These are phyloP conservation scores for Triangularia verruculosa DNA, from an alignment of 2,329 filamentous ascomycete species.

Conservation along the genomic window DNA sequence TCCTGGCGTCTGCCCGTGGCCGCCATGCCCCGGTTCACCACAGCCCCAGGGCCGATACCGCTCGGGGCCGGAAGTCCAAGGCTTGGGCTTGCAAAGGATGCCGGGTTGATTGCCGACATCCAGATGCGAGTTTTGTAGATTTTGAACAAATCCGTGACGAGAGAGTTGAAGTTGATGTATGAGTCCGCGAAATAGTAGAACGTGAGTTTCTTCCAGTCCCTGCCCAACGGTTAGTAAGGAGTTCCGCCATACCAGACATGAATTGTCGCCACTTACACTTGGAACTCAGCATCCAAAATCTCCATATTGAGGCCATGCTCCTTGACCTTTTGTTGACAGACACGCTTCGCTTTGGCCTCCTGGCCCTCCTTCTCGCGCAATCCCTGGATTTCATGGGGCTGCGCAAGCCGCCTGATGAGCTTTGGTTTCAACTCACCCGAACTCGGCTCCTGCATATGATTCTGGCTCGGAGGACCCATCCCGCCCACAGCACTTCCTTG, in stretches of 20 bases:
- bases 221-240: slow-evolving; percentile 37
- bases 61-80: slow-evolving; percentile 69
- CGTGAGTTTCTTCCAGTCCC: slow-evolving; percentile 98
- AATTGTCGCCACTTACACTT: slow-evolving; percentile 69
- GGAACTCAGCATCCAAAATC: slow-evolving; percentile 96
- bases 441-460: slow-evolving; percentile 69
- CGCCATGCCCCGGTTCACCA: slow-evolving; percentile 51
- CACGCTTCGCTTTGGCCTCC: slow-evolving; percentile 94
- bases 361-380: slow-evolving; percentile 95
- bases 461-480: slow-evolving; percentile 72
- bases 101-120: slow-evolving; percentile 99
- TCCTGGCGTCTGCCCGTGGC: slow-evolving; percentile 50
- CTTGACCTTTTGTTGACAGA: slow-evolving; percentile 94
- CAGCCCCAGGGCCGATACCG: slow-evolving; percentile 62
- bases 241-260: not conserved
- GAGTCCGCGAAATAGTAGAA: slow-evolving; percentile 98
- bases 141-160: slow-evolving; percentile 97
- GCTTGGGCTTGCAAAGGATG: slow-evolving; percentile 81
- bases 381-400: slow-evolving; percentile 83
- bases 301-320: slow-evolving; percentile 97
- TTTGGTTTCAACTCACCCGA: slow-evolving; percentile 85
- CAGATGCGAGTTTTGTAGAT: slow-evolving; percentile 99
- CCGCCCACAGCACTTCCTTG: slow-evolving; percentile 71
- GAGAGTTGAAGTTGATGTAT: slow-evolving; percentile 98
- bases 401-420: slow-evolving; percentile 92